Base-by-base conservation (phyloP, 208 protist species). In the Acanthamoeba comandoni region DNA sequence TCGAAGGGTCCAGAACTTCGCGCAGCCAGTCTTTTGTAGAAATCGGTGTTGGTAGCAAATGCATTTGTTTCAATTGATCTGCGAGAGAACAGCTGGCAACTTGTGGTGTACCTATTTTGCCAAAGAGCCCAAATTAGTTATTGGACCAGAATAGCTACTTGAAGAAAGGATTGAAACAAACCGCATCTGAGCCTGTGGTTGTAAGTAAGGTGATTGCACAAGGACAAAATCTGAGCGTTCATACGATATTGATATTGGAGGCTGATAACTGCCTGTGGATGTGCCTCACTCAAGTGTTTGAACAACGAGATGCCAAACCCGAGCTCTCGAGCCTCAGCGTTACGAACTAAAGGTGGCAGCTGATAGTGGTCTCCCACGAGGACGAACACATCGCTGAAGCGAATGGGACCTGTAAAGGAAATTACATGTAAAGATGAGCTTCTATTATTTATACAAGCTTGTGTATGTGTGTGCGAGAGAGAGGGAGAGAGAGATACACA, bases 161-260 rank as follows among this genome's bases (percentile, higher is more conserved):
- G 2, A 77, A 12, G 26, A n/a, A 60, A 29, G 5, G 3, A 19
- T 24, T 29, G 22, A n/a, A 12, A 84, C 58, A 39, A n/a, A 31
- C 93, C 92, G 70, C 94, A 96, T 2, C 29, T 58, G 4, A 97
- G 71, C 29, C 39, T 71, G 22, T 92, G 43, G 55, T 91, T 86
- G 70, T 97, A 97, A n/a, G 96, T 73, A 2, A 97, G 70, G 17
- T 91, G 5, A 69, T 97, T 97, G 9, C 93, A 64, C 0, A 97
- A n/a, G 9, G 31, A 51, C 95, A 96, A 95, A 17, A 97, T 96
- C 26, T 95, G 69, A 15, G 31, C 67, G 43, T 91, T 94, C 96
- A 97, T 97, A 51, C 96, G 57, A 91, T 97, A 97, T 65, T 97
- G 96, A 24, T 92, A 67, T n/a, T 52, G 19, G 11, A 97, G 84